Evolutionary conservation across 108 stramenopile genomes (phyloP), one percentile per base, ranked within the genome.

Genomic region (Discostella stelligeroides): DNA sequence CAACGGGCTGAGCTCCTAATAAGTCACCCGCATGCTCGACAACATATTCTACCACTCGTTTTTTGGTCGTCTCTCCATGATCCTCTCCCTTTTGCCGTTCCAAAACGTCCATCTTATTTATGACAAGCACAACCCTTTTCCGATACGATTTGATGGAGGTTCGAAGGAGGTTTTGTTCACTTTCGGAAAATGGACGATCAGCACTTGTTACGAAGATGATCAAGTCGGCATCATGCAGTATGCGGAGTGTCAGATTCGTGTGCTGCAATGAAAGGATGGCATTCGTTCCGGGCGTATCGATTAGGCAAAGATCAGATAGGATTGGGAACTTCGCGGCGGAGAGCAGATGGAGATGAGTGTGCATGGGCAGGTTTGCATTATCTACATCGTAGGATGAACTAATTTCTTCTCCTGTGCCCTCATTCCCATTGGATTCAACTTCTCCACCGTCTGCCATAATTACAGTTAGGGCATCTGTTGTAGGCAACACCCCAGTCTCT

Each of bases 221-320:
- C 48, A 91, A 65, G 65, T 95, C 93, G 20, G 93, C 93, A 50
- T 82, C 61, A n/a, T 91, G 93, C 0, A 95, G 60, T 42, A 91
- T 70, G 30, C 77, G 66, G 53, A 86, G 54, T 7, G 90, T 95
- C 12, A 76, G 81, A 60, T 80, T 63, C 1, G 89, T 88, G 73
- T 95, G 90, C 49, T 91, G 79, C 28, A 75, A 37, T n/a, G 79
- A 74, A 53, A 86, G 65, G 9, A 89, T 79, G 3, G 88, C 89
- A 58, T 95, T 95, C 15, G 93, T 95, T 41, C 93, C 93, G 20
- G 93, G 93, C 0, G 93, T 92, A 64, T 95, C 93, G 30, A 95
- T 82, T 1, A 95, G 68, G 17, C 84, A 89, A 24, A 95, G 67
- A 67, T 89, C 89, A 23, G 84, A 68, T 11, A 90, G 60, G 8